Evolutionary conservation across 139 green algal genomes (phyloP).

Genomic region (Ostreobium quekettii): DNA sequence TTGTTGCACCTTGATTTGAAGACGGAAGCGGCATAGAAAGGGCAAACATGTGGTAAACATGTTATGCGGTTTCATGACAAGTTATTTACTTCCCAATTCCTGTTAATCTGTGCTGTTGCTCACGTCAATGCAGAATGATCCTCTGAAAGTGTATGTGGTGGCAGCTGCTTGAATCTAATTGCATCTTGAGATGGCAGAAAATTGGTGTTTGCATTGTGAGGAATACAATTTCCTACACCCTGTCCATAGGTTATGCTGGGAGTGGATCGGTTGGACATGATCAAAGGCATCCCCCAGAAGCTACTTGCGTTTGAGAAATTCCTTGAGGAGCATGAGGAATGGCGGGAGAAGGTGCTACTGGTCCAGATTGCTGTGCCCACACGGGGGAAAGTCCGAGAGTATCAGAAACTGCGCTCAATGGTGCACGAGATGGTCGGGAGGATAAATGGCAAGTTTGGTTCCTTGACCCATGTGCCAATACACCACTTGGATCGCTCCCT

Average conservation of each 20-base stretch:
- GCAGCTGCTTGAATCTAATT: too few species aligned
- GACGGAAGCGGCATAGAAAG: too few species aligned
- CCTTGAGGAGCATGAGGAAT: conserved; percentile 90
- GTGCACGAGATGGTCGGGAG: conserved; percentile 98
- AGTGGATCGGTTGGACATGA: conserved; percentile 98
- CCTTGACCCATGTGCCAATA: conserved; percentile 93
- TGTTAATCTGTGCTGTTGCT: too few species aligned
- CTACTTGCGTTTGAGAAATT: conserved; percentile 99
- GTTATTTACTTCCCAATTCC: too few species aligned
- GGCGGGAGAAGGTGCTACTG: conserved; percentile 73
- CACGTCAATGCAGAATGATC: too few species aligned
- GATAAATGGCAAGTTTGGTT: conserved; percentile 96
- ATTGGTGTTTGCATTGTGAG: too few species aligned
- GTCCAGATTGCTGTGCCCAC: conserved; percentile 95
- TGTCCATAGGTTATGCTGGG: conserved; percentile 87
- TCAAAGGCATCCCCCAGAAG: conserved; percentile 99
- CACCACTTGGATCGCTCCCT: conserved; percentile 91
- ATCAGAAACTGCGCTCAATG: conserved; percentile 79
- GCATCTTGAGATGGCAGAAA: too few species aligned
- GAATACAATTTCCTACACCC: too few species aligned
- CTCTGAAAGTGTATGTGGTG: too few species aligned
- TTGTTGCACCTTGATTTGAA: too few species aligned
- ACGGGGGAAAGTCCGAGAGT: conserved; percentile 88
- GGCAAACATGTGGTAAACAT: too few species aligned
- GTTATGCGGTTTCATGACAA: too few species aligned